phyloP scores from a whole-genome alignment of 2,329 filamentous ascomycete genomes.

The Trichoderma atroviride region DNA sequence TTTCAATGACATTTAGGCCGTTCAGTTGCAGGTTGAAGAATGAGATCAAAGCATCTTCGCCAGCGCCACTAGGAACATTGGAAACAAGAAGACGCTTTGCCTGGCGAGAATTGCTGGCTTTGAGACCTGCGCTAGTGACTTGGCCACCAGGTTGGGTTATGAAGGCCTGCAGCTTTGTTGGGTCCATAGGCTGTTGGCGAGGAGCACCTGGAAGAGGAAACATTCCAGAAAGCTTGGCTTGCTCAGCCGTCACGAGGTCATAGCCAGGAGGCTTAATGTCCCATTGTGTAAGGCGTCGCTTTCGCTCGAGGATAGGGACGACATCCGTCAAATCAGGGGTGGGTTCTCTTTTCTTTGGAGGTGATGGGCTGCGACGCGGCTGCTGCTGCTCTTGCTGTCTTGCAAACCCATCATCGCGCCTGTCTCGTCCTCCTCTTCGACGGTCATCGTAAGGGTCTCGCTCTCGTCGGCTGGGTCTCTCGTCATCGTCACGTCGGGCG shows the following conservation, averaged over 20 bases:
- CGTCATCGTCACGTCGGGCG: constrained; percentile 67
- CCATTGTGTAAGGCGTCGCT: constrained; percentile 95
- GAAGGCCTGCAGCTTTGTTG: constrained; percentile 89
- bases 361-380: constrained; percentile 74
- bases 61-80: constrained; percentile 74
- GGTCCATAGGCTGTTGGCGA: constrained; percentile 93
- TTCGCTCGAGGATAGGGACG: constrained; percentile 79
- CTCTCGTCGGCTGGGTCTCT: constrained; percentile 57
- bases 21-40: constrained; percentile 99
- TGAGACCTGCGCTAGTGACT: constrained; percentile 75
- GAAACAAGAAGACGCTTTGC: constrained; percentile 88
- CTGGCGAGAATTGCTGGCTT: constrained; percentile 90
- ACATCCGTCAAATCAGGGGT: constrained; percentile 92
- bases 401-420: constrained; percentile 45
- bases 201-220: constrained; percentile 96
- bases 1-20: constrained; percentile 87
- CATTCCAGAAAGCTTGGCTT: constrained; percentile 98
- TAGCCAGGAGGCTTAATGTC: constrained; percentile 99
- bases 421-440: constrained; percentile 53
- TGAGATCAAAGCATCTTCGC: constrained; percentile 72
- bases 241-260: constrained; percentile 96
- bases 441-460: constrained; percentile 58
- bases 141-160: constrained; percentile 84
- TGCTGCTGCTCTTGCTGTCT: constrained; percentile 45
- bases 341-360: constrained; percentile 88